Percentiles rank a stretch among this genome's conserved stretches.
Evolutionary conservation across 2,329 filamentous ascomycete genomes (phyloP).

Genomic region (Phyllosticta citriasiana): DNA sequence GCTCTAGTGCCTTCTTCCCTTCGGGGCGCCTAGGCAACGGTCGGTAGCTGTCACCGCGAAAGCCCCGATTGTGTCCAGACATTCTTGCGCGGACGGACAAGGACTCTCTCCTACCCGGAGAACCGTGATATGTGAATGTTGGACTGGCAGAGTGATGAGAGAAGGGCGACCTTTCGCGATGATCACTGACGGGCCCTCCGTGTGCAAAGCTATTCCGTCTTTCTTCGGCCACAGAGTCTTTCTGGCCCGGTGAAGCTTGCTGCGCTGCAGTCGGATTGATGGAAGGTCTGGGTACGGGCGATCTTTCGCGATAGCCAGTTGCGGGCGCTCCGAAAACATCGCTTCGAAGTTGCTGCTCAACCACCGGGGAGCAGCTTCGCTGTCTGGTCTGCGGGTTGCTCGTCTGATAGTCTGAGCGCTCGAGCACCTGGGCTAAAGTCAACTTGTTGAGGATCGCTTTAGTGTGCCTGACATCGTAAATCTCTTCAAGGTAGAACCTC

Average conservation of each 20-base stretch:
- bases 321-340: not conserved
- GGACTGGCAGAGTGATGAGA: no score
- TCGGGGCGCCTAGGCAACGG: no score
- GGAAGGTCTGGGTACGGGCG: not conserved
- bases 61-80: not conserved
- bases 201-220: not conserved
- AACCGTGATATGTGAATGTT: not conserved
- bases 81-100: not conserved
- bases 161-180: not conserved
- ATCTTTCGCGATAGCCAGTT: not conserved
- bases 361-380: not conserved
- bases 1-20: no score
- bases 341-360: not conserved
- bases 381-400: not conserved
- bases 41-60: not conserved
- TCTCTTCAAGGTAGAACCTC: slow-evolving; percentile 25
- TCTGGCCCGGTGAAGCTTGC: not conserved
- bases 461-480: slow-evolving; percentile 19
- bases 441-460: slow-evolving; percentile 16
- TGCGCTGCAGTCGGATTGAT: not conserved
- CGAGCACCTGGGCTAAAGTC: slow-evolving; percentile 9
- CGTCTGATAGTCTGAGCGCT: not conserved
- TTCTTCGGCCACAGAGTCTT: not conserved
- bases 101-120: not conserved
- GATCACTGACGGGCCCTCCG: not conserved